These are phyloP conservation scores for Penicillium cataractarum DNA, from an alignment of 495 filamentous ascomycete species.

Conservation along the genomic window DNA sequence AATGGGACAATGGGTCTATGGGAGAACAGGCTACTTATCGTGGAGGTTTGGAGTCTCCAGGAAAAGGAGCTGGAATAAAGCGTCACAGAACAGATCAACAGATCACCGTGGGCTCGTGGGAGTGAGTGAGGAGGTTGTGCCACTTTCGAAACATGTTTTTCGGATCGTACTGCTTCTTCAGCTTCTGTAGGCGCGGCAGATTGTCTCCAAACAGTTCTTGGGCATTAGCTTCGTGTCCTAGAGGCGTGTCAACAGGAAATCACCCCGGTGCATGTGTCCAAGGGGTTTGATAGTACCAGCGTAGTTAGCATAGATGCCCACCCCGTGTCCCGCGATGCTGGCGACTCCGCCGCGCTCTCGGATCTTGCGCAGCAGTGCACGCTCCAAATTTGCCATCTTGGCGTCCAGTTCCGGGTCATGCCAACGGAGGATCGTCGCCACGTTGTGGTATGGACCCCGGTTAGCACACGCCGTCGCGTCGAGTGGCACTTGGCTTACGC, in stretches of 20 bases:
- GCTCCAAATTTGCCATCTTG: slow-evolving; percentile 8
- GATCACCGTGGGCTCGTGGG: too few species aligned
- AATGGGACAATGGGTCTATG: too few species aligned
- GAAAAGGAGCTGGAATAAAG: too few species aligned
- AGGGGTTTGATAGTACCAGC: background rate
- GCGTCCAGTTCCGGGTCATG: slow-evolving; percentile 12
- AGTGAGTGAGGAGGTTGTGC: slow-evolving; percentile 2
- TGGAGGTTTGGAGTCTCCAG: too few species aligned
- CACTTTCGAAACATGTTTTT: slow-evolving; percentile 10
- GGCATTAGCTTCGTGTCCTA: slow-evolving; percentile 5
- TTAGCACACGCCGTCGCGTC: slow-evolving; percentile 23
- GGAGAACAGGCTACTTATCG: too few species aligned
- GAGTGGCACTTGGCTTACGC: slow-evolving; percentile 11
- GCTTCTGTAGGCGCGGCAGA: background rate
- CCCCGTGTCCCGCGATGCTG: background rate
- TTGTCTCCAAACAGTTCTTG: slow-evolving; percentile 9
- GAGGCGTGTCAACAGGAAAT: background rate
- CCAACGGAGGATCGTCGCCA: slow-evolving; percentile 20
- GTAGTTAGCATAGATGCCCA: slow-evolving; percentile 11
- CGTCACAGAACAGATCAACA: too few species aligned
- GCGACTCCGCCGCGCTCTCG: background rate
- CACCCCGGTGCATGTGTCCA: background rate
- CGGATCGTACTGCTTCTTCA: slow-evolving; percentile 11
- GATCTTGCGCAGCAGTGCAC: slow-evolving; percentile 13
- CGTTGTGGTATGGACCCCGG: slow-evolving; percentile 26